Conservation (phyloP, 768 basidiomycete species). For the Tricholoma furcatifolium region DNA sequence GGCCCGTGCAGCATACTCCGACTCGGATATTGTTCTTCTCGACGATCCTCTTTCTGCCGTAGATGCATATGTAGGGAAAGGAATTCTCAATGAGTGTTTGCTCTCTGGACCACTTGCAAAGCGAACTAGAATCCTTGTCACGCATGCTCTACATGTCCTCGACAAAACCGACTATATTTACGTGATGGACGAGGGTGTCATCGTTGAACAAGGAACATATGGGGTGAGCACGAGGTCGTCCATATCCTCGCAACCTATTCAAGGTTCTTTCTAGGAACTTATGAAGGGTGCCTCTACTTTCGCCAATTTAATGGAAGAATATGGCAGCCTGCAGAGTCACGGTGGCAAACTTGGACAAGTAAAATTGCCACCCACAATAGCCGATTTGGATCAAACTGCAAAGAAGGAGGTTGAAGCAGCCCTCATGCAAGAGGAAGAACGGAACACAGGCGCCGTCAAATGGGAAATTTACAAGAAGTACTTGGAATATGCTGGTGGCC, state of each 20-base stretch:
- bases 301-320: constrained; percentile 53
- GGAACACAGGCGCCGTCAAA: constrained; percentile 50
- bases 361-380: background rate
- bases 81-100: constrained; percentile 62
- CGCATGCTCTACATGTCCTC: constrained; percentile 56
- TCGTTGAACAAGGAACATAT: constrained; percentile 65
- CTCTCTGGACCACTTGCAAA: constrained; percentile 48
- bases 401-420: constrained; percentile 28
- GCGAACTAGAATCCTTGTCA: constrained; percentile 63
- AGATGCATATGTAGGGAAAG: constrained; percentile 73
- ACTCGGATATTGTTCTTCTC: constrained; percentile 70
- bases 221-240: constrained; percentile 28
- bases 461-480: constrained; percentile 51
- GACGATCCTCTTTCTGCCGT: constrained; percentile 84
- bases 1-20: constrained; percentile 75
- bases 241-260: background rate
- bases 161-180: constrained; percentile 64
- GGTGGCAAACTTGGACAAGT: constrained; percentile 23
- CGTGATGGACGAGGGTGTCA: constrained; percentile 55
- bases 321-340: constrained; percentile 41
- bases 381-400: constrained; percentile 11
- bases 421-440: constrained; percentile 57
- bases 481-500: constrained; percentile 44
- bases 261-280: constrained; percentile 35
- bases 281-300: constrained; percentile 43